Percentiles rank a stretch among this genome's conserved stretches.
phyloP scores from a whole-genome alignment of 768 basidiomycete genomes.

The Hygrophoropsis aurantiaca region DNA sequence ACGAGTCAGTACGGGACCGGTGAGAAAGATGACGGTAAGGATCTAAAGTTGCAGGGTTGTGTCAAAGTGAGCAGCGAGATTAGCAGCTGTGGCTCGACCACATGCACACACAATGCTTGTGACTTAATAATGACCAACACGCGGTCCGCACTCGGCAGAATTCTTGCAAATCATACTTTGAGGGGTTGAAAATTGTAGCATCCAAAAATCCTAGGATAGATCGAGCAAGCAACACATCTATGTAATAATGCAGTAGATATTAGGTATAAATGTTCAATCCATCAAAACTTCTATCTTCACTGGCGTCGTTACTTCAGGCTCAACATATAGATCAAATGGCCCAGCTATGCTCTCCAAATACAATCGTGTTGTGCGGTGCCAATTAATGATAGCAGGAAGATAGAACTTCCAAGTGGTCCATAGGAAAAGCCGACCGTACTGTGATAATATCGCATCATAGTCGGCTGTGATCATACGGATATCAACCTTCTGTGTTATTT shows the following conservation, averaged over 20 bases:
- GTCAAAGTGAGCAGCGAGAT: conserved; percentile 6
- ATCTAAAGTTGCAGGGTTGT: conserved; percentile 4
- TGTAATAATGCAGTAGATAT: conserved; percentile 4
- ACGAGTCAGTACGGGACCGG: conserved; percentile 12
- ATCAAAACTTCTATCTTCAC: neutral
- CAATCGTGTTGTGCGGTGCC: conserved; percentile 25
- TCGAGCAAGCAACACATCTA: neutral
- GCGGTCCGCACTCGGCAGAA: conserved; percentile 11
- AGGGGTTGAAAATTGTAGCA: too few species aligned
- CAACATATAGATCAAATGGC: conserved; percentile 43
- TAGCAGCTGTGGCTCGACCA: neutral
- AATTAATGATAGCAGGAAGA: conserved; percentile 41
- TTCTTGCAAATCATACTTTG: too few species aligned
- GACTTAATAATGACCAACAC: too few species aligned
- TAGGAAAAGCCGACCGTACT: conserved; percentile 67
- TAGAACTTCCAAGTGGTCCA: conserved; percentile 71
- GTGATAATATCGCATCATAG: conserved; percentile 62
- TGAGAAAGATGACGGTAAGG: conserved; percentile 7
- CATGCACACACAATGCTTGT: too few species aligned
- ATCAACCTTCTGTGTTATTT: conserved; percentile 1
- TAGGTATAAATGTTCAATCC: neutral
- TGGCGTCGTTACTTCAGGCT: conserved; percentile 23
- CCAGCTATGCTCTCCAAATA: conserved; percentile 53
- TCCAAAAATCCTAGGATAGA: too few species aligned
- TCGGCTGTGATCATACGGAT: conserved; percentile 42